Percentiles rank a stretch among this genome's conserved stretches.
These are phyloP conservation scores for Tricladium varicosporioides DNA, from an alignment of 2,329 filamentous ascomycete genomes.

Conservation along the genomic window DNA sequence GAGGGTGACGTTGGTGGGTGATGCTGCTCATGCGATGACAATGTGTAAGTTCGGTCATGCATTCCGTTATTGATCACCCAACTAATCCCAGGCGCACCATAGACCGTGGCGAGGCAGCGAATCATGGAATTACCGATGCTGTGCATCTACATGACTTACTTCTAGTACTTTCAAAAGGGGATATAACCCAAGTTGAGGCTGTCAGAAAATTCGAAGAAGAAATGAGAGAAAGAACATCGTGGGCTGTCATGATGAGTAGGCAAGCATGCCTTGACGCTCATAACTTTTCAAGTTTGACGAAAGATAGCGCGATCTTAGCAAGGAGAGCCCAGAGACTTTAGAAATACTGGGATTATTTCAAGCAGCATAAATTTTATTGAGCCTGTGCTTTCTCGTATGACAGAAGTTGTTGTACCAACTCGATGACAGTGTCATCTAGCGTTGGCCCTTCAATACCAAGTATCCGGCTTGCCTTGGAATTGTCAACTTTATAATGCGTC, in stretches of 20 bases:
- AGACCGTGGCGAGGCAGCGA: slow-evolving; percentile 58
- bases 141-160: slow-evolving; percentile 40
- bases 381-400: not conserved
- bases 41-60: slow-evolving; percentile 48
- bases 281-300: slow-evolving; percentile 43
- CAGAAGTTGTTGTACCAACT: slow-evolving; percentile 5
- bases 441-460: slow-evolving; percentile 33
- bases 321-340: slow-evolving; percentile 2
- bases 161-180: slow-evolving; percentile 18
- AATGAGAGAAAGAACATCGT: slow-evolving; percentile 42
- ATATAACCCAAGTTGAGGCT: slow-evolving; percentile 7
- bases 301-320: slow-evolving; percentile 38
- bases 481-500: slow-evolving; percentile 43
- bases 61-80: too few species aligned
- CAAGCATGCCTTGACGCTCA: slow-evolving; percentile 55
- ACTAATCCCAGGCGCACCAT: not conserved
- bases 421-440: slow-evolving; percentile 23
- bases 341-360: too few species aligned
- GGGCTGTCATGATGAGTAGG: slow-evolving; percentile 49
- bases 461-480: slow-evolving; percentile 39
- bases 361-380: too few species aligned
- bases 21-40: slow-evolving; percentile 57
- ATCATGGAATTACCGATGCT: slow-evolving; percentile 33
- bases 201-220: slow-evolving; percentile 41
- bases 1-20: slow-evolving; percentile 48